Evolutionary conservation across 1,139 yeast species (phyloP).

Genomic region (Insectozyma bohioensis): DNA sequence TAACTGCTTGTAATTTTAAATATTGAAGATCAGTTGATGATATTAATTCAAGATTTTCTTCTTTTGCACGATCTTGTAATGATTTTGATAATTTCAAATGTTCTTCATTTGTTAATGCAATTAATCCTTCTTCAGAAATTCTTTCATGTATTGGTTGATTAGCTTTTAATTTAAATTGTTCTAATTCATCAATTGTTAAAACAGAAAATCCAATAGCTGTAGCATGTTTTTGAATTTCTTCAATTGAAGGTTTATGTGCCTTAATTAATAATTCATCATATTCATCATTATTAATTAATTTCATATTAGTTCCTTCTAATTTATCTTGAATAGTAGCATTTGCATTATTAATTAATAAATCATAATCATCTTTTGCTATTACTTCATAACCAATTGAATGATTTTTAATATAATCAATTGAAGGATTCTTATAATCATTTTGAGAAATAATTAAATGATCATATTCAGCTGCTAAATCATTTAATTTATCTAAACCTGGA

Average conservation of each 20-base stretch:
- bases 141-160: conserved; percentile 17
- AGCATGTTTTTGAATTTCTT: conserved; percentile 28
- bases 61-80: conserved; percentile 26
- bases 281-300: conserved; percentile 21
- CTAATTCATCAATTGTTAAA: conserved; percentile 27
- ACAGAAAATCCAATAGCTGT: conserved; percentile 27
- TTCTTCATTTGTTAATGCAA: conserved; percentile 33
- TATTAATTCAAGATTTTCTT: conserved; percentile 10
- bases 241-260: conserved; percentile 29
- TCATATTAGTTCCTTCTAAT: conserved; percentile 24
- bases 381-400: conserved; percentile 1
- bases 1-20: conserved; percentile 13
- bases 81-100: conserved; percentile 25
- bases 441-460: conserved; percentile 20
- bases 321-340: conserved; percentile 24
- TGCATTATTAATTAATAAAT: conserved; percentile 18
- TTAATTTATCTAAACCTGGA: conserved; percentile 25
- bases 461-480: conserved; percentile 17
- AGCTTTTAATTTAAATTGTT: conserved; percentile 18
- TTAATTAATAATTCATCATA: conserved; percentile 9
- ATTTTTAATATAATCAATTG: conserved; percentile 19
- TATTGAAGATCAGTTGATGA: conserved; percentile 13
- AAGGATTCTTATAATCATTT: conserved; percentile 14
- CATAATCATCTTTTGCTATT: conserved; percentile 21
- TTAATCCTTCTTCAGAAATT: conserved; percentile 32